Conservation (phyloP, 805 yeast genomes). For the Zygoascus biomembranicola region DNA sequence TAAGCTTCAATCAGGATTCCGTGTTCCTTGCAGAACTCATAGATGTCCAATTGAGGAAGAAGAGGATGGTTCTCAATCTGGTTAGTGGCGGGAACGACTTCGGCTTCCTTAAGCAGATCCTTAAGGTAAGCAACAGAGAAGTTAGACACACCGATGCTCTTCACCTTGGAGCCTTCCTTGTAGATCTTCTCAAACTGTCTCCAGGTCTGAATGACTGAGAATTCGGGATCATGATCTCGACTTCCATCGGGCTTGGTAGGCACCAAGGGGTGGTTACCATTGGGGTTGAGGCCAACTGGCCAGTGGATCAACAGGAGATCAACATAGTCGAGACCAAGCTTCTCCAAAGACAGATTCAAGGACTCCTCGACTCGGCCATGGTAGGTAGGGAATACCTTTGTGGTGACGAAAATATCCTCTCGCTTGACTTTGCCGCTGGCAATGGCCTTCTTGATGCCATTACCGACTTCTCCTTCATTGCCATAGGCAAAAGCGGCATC, state of each 20-base stretch:
- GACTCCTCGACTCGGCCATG: slow-evolving; percentile 40
- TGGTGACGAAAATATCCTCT: slow-evolving; percentile 58
- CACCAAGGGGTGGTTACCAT: slow-evolving; percentile 31
- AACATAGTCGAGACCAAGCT: slow-evolving; percentile 64
- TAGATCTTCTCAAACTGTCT: slow-evolving; percentile 53
- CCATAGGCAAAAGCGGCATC: slow-evolving; percentile 67
- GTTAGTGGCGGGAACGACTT: slow-evolving; percentile 56
- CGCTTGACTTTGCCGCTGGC: slow-evolving; percentile 54
- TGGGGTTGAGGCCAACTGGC: slow-evolving; percentile 54
- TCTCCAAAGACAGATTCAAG: slow-evolving; percentile 48
- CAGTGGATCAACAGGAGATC: slow-evolving; percentile 77
- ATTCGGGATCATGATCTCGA: slow-evolving; percentile 28
- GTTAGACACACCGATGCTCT: slow-evolving; percentile 73
- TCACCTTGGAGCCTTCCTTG: slow-evolving; percentile 38
- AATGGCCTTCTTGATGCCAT: slow-evolving; percentile 37
- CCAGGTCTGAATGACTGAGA: slow-evolving; percentile 46
- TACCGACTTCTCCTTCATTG: slow-evolving; percentile 60
- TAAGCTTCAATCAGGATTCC: slow-evolving; percentile 62
- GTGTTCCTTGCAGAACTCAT: slow-evolving; percentile 43
- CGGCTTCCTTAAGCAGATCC: slow-evolving; percentile 41
- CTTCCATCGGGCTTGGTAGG: slow-evolving; percentile 34
- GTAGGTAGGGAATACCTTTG: slow-evolving; percentile 44
- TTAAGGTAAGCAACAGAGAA: slow-evolving; percentile 47
- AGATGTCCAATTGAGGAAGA: slow-evolving; percentile 54
- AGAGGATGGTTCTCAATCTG: slow-evolving; percentile 75